Evolutionary conservation across 306 rosid genomes (phyloP).

Genomic region (Quercus alba): DNA sequence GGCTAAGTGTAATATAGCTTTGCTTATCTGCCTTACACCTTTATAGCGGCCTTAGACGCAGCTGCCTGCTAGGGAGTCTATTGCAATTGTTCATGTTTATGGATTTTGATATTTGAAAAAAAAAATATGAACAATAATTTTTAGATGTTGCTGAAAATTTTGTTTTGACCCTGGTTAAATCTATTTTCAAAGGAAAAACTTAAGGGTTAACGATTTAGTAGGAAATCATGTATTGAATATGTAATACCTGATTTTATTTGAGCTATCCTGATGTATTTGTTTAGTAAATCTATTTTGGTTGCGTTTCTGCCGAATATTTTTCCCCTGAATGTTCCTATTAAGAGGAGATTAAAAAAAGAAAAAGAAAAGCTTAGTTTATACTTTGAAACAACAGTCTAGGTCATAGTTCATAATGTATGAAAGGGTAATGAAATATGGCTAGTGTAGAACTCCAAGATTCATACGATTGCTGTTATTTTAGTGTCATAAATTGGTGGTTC

Average conservation of each 20-base stretch:
- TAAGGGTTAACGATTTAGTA: background rate
- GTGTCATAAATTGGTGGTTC: background rate
- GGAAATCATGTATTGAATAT: background rate
- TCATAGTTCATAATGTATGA: background rate
- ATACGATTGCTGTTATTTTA: background rate
- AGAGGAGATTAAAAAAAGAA: background rate
- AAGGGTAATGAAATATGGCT: background rate
- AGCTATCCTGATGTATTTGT: background rate
- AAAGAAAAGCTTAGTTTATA: no score
- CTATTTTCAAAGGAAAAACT: background rate
- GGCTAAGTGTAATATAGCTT: no score
- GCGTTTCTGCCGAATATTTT: background rate
- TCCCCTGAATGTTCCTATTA: background rate
- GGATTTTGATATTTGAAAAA: no score
- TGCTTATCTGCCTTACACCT: no score
- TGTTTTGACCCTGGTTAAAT: background rate
- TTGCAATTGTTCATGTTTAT: no score
- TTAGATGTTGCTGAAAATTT: background rate
- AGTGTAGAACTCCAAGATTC: background rate
- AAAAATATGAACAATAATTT: background rate
- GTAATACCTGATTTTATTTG: background rate
- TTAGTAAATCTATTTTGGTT: background rate
- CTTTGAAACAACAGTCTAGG: no score
- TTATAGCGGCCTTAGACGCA: no score
- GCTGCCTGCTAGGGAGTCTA: no score